Evolutionary conservation across 805 yeast species (phyloP), one percentile per base, ranked within the genome.

Genomic region (Pichia insulana): DNA sequence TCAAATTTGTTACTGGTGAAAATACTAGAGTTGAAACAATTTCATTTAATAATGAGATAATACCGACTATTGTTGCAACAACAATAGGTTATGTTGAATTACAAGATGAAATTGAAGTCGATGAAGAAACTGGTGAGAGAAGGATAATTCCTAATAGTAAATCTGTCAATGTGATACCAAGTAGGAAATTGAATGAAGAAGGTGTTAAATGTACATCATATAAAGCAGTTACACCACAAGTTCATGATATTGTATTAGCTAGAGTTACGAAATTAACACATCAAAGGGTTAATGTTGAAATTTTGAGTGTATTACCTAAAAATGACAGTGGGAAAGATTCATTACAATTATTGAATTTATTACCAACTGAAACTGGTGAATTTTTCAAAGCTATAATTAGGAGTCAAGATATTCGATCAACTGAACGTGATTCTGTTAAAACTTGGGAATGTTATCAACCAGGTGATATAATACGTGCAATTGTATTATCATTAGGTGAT

Each of bases 381-480:
- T 83, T 83, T 18, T 89, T 84, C 65, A 86, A 83, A 53, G 97
- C 94, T 0, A 70, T 87, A 7, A 80, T 89, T 37, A 68, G 97
- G 54, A 69, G 83, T 2, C 95, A 87, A 61, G 98, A 92, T 61
- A 78, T 92, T 2, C 71, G 97, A 46, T 80, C 90, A 17, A 86
- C 96, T 0, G 96, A 92, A 51, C 70, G 96, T 55, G 98, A 92
- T 57, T 76, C 77, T 54, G 89, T 88, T 27, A 81, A 82, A 54
- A 71, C 90, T 28, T 72, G 76, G 44, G 85, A 85, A 16, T 72
- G 88, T 56, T 92, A 80, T 63, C 74, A 74, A 51, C 97, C 97
- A 0, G 97, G 97, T 13, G 99, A 92, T 61, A 76, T 92, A 40
- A 84, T 92, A 2, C 71, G 95, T 47, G 96, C 96, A 0, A 68